Evolutionary conservation across 176 grass and related monocot genomes (phyloP), one percentile per base, ranked within the genome.

Genomic region (Chrysopogon serrulatus): DNA sequence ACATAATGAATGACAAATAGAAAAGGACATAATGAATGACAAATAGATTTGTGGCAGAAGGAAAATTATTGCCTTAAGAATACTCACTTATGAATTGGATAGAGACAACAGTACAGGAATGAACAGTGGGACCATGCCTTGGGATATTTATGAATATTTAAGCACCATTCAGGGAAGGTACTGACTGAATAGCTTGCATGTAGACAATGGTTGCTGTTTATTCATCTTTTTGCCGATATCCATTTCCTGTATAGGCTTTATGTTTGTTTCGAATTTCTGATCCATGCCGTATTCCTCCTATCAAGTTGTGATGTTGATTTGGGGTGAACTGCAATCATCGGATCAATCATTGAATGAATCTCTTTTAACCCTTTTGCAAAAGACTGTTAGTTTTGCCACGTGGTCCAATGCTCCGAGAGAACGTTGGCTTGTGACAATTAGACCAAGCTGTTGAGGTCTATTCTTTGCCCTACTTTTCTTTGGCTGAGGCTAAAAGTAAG

Each of bases 261-360:
- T 87, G 66, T 56, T 74, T 86, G 78, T 86, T 87, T 91, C 30
- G 23, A 81, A 87, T 89, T 86, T 87, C 75, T 84, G n/a, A 67
- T 89, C 91, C 89, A 86, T 71, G 45, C 61, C 75, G 64, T 83
- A 90, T 90, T 94, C 87, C 87, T 94, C 79, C 88, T 93, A 88
- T 91, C 91, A 83, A 90, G 73, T 91, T 82, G 79, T 57, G 86
- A 91, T 82, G 83, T 88, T 74, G 71, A 84, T 34, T 69, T 10
- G 67, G 57, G 45, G 3, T 75, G 82, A 91, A 79, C 62, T 76
- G 17, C 77, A 87, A 90, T 94, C 78, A 86, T 91, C 65, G 18
- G 84, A 94, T 59, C 91, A 97, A 97, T 93, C 86, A 93, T 97
- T 91, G 65, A 87, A 91, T 96, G 91, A 93, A 93, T 93, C 80